Evolutionary conservation across 441 rosid species (phyloP), one percentile per base, ranked within the genome.

Genomic region (Populus trichocarpa): DNA sequence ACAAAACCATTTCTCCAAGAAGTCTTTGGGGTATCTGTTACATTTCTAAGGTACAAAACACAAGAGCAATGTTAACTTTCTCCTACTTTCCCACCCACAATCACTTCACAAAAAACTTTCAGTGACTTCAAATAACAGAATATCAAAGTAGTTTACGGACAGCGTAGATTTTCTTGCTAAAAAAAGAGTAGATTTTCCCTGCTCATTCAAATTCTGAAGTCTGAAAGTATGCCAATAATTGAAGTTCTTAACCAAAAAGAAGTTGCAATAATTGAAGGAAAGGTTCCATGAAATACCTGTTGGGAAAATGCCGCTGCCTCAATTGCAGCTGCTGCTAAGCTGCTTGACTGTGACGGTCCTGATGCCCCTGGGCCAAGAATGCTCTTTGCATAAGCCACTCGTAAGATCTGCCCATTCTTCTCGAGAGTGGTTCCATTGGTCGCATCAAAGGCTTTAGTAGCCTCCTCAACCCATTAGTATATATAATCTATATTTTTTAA

Each of bases 311-410:
- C 85, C 65, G 99, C 99, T 18, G 99, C 99, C 87, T 96, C 98
- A 84, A 96, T 96, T 77, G 99, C 99, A 73, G 99, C 98, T 77
- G 99, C 98, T 67, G 98, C 99, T 40, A 96, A 89, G 83, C 95
- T 96, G 89, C 96, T 96, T 25, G 98, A 90, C 75, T 93, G 97
- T 70, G 95, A 89, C 72, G 89, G 50, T 69, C 80, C 93, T 32
- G 91, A 78, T 40, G 85, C 67, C 84, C 98, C 98, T 61, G 96
- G 91, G 81, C 99, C 97, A 82, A 94, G 93, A 86, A 93, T 84
- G 75, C 95, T 96, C 81, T 94, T 94, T 74, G 99, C 98, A 88
- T 91, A 96, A 70, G 98, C 96, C 73, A 96, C 98, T 83, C 98
- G 86, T 75, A 94, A 82, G 59, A 90, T 85, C 88, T 91, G 97